These are phyloP conservation scores for Lipomyces yamanashiensis DNA, from an alignment of 805 yeast genomes.

Conservation along the genomic window DNA sequence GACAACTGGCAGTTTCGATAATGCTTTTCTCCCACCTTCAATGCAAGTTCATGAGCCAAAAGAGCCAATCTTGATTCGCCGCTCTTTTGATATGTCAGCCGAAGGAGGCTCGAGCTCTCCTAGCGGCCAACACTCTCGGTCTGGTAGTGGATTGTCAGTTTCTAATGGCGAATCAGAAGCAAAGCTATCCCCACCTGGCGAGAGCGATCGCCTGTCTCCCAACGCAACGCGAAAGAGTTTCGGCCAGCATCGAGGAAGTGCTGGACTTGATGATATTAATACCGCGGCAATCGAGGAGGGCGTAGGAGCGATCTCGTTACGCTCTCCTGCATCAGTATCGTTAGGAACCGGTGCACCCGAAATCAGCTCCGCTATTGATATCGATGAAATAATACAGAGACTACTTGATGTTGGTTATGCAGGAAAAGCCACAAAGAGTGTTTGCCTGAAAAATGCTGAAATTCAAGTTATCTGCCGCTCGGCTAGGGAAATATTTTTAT, in stretches of 20 bases:
- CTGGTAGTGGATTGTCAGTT: constrained; percentile 6
- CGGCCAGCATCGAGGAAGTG: constrained; percentile 10
- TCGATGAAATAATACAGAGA: constrained; percentile 89
- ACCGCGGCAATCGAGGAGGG: constrained; percentile 5
- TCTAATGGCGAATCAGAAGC: not conserved
- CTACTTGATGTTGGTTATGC: constrained; percentile 94
- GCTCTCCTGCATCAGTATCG: constrained; percentile 9
- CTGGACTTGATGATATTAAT: constrained; percentile 11
- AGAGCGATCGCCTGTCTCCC: constrained; percentile 6
- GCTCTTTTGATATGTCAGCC: constrained; percentile 25
- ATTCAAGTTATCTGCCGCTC: constrained; percentile 83
- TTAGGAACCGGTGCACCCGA: constrained; percentile 8
- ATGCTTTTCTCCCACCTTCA: constrained; percentile 58
- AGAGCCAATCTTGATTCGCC: constrained; percentile 67
- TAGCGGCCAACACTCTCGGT: not conserved
- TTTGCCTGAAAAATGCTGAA: constrained; percentile 88
- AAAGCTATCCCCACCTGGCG: no score
- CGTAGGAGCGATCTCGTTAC: not conserved
- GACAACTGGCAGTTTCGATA: constrained; percentile 13
- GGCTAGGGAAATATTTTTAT: constrained; percentile 85
- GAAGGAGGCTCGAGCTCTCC: not conserved
- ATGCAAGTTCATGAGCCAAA: constrained; percentile 74
- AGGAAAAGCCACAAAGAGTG: constrained; percentile 87
- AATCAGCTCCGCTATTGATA: constrained; percentile 49
- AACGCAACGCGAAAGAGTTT: constrained; percentile 1